Base-by-base conservation (phyloP, 257 asterid species). In the Echites panduratus region DNA sequence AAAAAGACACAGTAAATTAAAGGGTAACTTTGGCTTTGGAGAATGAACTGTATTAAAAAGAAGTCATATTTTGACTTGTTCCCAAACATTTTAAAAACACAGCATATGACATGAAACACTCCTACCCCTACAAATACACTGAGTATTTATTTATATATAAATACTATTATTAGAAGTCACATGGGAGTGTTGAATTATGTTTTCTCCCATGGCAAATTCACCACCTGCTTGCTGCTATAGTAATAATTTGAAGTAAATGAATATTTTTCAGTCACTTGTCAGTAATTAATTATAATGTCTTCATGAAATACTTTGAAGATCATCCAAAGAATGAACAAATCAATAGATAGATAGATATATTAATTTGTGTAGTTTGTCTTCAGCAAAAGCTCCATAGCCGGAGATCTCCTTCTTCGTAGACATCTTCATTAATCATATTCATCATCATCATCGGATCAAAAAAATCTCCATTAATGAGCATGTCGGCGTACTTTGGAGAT, bases 371-470 rank as follows among this genome's bases (percentile, higher is more conserved):
- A 35, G 27, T 13, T 12, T n/a, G 24, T 22, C 24, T 64, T 84
- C 84, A 88, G 85, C 89, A 85, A 81, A 88, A 93, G 82, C 84
- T 93, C 98, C 98, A 93, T 61, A 93, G 67, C 29, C 86, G 84
- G 65, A 93, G 85, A 69, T 91, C 98, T 0, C 74, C 74, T 24
- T 87, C 94, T 57, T 84, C 96, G 41, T 59, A 72, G 44, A 68
- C 53, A 27, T 88, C 89, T 73, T 83, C 87, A 67, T 44, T 52
- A 85, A 78, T 7, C 22, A 50, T 79, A 13, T 69, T 9, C 5
- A 52, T 59, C 86, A 78, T 6, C 20, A 49, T 79, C 14, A 70
- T 8, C 5, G 92, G 90, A 83, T 91, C 98, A 75, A 79, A 86
- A 76, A 88, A 87, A 59, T 68, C 68, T 54, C 86, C 96, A 71